Base-by-base conservation (phyloP, 2,329 filamentous ascomycete species). In the Tolypocladium pustulatum region DNA sequence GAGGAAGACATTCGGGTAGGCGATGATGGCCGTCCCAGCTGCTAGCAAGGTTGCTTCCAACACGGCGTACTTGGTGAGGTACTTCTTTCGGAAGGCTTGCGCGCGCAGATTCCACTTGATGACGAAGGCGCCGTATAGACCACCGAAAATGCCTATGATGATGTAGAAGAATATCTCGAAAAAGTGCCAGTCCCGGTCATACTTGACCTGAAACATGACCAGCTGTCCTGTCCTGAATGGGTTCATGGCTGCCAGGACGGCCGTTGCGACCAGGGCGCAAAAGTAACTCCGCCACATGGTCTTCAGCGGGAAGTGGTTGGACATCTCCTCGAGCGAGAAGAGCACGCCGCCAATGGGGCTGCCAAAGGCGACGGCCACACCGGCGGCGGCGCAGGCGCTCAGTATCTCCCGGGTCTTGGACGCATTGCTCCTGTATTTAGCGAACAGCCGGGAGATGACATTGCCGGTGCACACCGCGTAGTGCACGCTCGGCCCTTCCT, bases 251-350 rank as follows among this genome's bases (percentile, higher is more conserved):
- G 94, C 88, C 43, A 99, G 76, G 20, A 96, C 91, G 55, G 91
- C 91, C 1, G 94, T 97, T 6, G 92, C 94, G 6, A 99, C 93
- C 63, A 99, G 76, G 36, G 94, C 94, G 73, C 94, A 99, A 72
- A 99, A 97, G 72, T 97, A 99, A 71, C 91, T 97, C 65, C 94
- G 84, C 94, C 94, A 97, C 74, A 99, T 84, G 0, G 94, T 99
- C 75, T 97, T 97, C 25, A 99, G 82, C 0, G 94, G 94, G 66
- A 99, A 99, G 68, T 96, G 89, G 59, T 86, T 95, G 20, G 92
- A 93, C 89, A 99, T 97, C 78, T 99, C 94, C 76, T 99, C 94
- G 8, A 99, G 78, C 3, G 93, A 97, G 76, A 99, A 99, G 20
- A 99, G 76, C 2, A 99, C 94, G 22, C 94, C 94, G 57, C 94